Evolutionary conservation across 352 stramenopile species (phyloP).

Genomic region (Phytophthora lateralis): DNA sequence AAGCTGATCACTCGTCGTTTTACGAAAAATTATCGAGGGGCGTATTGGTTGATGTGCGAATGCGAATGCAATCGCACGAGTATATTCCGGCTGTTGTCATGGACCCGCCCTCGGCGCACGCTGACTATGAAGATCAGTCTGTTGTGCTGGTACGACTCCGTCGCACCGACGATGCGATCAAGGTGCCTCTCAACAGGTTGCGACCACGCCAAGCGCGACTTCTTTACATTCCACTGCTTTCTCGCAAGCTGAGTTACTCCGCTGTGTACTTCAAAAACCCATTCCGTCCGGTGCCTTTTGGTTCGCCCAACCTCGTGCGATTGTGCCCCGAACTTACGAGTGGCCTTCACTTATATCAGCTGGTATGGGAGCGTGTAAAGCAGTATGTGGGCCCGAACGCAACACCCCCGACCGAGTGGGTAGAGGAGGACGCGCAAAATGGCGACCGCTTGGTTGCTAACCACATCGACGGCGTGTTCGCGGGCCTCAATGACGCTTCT

Average conservation of each 20-base stretch:
- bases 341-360: slow-evolving; percentile 77
- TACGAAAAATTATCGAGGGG: slow-evolving; percentile 66
- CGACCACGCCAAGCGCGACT: slow-evolving; percentile 73
- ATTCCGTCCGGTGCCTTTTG: slow-evolving; percentile 86
- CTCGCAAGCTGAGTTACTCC: slow-evolving; percentile 87
- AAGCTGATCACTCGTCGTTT: slow-evolving; percentile 54
- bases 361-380: slow-evolving; percentile 85
- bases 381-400: slow-evolving; percentile 64
- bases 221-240: slow-evolving; percentile 82
- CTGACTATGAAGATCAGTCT: slow-evolving; percentile 49
- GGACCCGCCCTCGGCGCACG: slow-evolving; percentile 36
- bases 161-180: slow-evolving; percentile 74
- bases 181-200: slow-evolving; percentile 68
- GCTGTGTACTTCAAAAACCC: slow-evolving; percentile 91
- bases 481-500: slow-evolving; percentile 46
- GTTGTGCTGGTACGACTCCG: slow-evolving; percentile 68
- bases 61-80: slow-evolving; percentile 71
- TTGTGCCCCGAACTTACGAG: slow-evolving; percentile 85
- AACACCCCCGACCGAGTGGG: slow-evolving; percentile 48
- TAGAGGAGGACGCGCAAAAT: slow-evolving; percentile 30
- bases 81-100: slow-evolving; percentile 73
- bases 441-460: slow-evolving; percentile 53
- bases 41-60: slow-evolving; percentile 72
- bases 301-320: slow-evolving; percentile 85
- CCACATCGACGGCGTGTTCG: slow-evolving; percentile 85